Evolutionary conservation across 306 rosid species (phyloP).

Genomic region (Fragaria iinumae): DNA sequence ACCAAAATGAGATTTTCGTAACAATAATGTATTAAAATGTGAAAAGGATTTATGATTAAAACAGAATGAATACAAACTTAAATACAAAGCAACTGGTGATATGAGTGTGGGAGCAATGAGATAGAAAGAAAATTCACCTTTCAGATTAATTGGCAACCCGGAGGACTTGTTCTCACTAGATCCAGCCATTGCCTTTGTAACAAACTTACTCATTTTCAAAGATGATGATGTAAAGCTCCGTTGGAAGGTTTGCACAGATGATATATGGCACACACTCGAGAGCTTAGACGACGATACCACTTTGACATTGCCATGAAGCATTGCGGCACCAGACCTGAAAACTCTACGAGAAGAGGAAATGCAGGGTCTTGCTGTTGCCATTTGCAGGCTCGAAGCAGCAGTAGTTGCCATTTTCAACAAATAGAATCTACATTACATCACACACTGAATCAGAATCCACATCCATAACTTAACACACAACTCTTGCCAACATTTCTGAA

Average conservation of each 20-base stretch:
- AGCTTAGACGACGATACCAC: conserved; percentile 48
- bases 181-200: conserved; percentile 57
- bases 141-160: conserved; percentile 85
- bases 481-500: not conserved
- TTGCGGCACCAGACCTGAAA: conserved; percentile 29
- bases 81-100: not conserved
- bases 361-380: conserved; percentile 52
- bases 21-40: not conserved
- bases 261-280: conserved; percentile 54
- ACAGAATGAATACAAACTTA: not conserved
- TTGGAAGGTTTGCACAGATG: conserved; percentile 46
- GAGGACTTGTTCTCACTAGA: conserved; percentile 51
- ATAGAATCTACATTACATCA: conserved; percentile 34
- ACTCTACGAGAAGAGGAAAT: conserved; percentile 46
- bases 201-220: conserved; percentile 38
- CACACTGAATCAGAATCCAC: conserved; percentile 21
- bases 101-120: not conserved
- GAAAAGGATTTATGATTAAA: not conserved
- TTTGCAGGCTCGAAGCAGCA: conserved; percentile 63
- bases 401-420: conserved; percentile 59
- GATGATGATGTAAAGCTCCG: conserved; percentile 35
- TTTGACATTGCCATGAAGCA: conserved; percentile 40
- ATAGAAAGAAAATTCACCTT: conserved; percentile 41
- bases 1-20: not conserved
- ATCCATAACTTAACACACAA: conserved; percentile 7